A percentile compares a stretch with the other conserved stretches of the same genome.
Conservation (phyloP, 192 early-diverging fungal genomes). For the Backusella luteola region DNA sequence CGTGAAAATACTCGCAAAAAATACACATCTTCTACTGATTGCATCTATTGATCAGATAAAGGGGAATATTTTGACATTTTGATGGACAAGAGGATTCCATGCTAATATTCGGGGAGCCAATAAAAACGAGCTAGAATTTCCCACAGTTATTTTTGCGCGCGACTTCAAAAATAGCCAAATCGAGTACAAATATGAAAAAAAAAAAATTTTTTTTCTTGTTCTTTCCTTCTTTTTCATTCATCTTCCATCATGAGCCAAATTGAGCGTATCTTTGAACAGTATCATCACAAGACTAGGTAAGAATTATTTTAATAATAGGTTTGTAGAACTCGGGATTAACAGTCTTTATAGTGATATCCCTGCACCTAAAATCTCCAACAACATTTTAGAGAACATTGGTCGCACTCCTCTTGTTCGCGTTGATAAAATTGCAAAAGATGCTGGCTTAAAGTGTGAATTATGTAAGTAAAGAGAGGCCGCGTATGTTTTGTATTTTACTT, state of each 20-base stretch:
- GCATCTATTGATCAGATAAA: too few relatives aligned
- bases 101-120: background rate
- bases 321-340: background rate
- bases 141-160: constrained; percentile 3
- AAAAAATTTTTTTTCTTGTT: background rate
- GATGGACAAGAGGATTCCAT: background rate
- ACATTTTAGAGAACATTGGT: constrained; percentile 93
- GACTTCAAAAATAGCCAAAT: background rate
- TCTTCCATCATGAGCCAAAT: background rate
- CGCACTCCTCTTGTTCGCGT: constrained; percentile 94
- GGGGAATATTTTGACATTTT: too few relatives aligned
- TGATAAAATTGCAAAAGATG: constrained; percentile 80
- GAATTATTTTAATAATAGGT: background rate
- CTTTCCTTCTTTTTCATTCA: background rate
- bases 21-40: too few relatives aligned
- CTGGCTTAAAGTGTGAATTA: constrained; percentile 94
- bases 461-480: constrained; percentile 42
- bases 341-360: constrained; percentile 37
- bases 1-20: too few relatives aligned
- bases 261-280: constrained; percentile 14
- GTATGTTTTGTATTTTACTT: background rate
- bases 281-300: constrained; percentile 5
- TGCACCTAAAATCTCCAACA: constrained; percentile 81
- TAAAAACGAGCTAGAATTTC: background rate
- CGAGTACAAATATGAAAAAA: background rate